Base-by-base conservation (phyloP, 805 yeast genomes). In the Diddensiella santjacobensis region DNA sequence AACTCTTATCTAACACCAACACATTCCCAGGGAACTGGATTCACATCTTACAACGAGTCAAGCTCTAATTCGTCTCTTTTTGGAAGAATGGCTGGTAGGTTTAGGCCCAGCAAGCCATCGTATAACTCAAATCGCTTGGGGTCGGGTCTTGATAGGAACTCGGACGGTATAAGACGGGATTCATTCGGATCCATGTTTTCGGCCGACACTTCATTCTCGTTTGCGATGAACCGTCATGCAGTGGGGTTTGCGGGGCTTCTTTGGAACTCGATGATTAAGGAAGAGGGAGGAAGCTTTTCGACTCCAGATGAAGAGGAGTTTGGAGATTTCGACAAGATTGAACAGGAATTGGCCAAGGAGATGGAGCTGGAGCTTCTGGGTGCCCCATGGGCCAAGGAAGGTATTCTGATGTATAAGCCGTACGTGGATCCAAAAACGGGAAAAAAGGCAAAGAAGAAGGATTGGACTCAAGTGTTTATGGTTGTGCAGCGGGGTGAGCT, bases 301-400 rank as follows among this genome's bases (percentile, higher is more conserved):
- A 22, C 23, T n/a, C 13, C 33, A 2, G 57, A 53, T 8, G 58
- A 55, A 19, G 59, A 51, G 24, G 49, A 51, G n/a, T 58, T 59
- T 48, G 58, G 54, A 22, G 61, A 61, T 40, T 60, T 61, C 36
- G 57, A 54, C 6, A 52, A 52, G 24, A 52, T 61, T 22, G 65
- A 62, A 40, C 47, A 54, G 22, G 72, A 68, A 55, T 74, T 75
- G 54, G 73, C 73, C 26, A 74, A 72, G 49, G 88, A 83, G 62
- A 71, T 77, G 54, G 77, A 77, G 33, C 68, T 83, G 49, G 89
- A 82, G 58, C 69, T 80, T 40, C 74, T 74, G 45, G 91, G 91
- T 1, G 80, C 90, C 0, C 91, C 93, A 1, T 84, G 87, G 79
- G 73, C 81, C 48, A 82, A 84, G 60, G 91, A 84, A 65, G 91